Conservation (phyloP, 176 grass and related monocot genomes). For the Guadua angustifolia region DNA sequence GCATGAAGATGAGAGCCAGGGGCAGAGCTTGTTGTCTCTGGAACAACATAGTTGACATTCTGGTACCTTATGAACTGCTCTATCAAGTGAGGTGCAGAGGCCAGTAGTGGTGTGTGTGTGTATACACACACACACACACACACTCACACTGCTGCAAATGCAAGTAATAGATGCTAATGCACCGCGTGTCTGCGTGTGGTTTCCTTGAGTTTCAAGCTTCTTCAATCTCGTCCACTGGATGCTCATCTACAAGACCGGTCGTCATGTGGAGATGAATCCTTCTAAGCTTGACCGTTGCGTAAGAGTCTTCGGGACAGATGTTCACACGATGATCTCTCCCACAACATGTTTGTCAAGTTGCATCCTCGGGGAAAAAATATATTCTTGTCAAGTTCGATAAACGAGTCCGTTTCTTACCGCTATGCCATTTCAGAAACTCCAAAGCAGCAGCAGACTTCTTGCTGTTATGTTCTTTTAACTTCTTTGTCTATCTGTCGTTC, state of each 20-base stretch:
- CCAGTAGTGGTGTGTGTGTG: too few relatives aligned
- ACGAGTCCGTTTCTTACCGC: background rate
- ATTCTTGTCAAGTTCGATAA: background rate
- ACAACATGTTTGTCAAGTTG: background rate
- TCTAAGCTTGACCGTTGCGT: background rate
- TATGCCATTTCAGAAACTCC: background rate
- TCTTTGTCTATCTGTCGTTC: background rate
- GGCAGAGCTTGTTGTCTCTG: slow-evolving; percentile 7
- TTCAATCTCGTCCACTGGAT: background rate
- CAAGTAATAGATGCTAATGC: background rate
- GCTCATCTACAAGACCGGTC: background rate
- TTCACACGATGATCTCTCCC: background rate
- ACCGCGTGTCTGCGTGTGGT: background rate
- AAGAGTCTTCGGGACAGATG: background rate
- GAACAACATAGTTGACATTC: background rate
- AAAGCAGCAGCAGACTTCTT: background rate
- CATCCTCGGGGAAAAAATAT: background rate
- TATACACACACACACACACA: too few relatives aligned
- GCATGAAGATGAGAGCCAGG: slow-evolving; percentile 37
- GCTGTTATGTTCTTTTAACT: background rate
- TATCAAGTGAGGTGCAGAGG: background rate
- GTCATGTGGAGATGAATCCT: background rate
- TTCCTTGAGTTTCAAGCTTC: slow-evolving; percentile 35
- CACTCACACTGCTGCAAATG: background rate
- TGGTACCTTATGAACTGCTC: slow-evolving; percentile 24